phyloP scores from a whole-genome alignment of 1,139 yeast genomes.

The Arxiozyma slooffiae region DNA sequence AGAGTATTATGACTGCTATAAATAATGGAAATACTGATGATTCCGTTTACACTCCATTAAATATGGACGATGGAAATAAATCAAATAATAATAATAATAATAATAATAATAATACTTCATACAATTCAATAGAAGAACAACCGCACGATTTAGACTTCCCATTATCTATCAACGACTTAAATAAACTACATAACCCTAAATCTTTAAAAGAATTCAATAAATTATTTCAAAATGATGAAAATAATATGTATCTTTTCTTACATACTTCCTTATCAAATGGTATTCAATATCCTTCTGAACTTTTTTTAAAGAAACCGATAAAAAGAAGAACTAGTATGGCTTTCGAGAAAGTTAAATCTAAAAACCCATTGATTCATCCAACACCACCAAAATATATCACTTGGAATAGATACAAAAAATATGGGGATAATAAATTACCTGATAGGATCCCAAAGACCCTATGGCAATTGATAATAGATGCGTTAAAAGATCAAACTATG shows the following conservation, averaged over 20 bases:
- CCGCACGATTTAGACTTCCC: slow-evolving; percentile 1
- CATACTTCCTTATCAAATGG: slow-evolving; percentile 40
- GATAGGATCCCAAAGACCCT: slow-evolving; percentile 59
- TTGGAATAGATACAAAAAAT: slow-evolving; percentile 35
- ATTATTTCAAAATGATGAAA: slow-evolving; percentile 13
- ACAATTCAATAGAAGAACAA: not conserved
- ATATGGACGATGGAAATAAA: not conserved
- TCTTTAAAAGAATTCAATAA: slow-evolving; percentile 22
- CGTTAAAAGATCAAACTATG: slow-evolving; percentile 84
- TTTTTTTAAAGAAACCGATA: slow-evolving; percentile 10
- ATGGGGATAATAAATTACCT: slow-evolving; percentile 67
- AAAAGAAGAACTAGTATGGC: not conserved
- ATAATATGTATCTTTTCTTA: slow-evolving; percentile 26
- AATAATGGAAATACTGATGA: not conserved
- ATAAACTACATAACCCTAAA: slow-evolving; percentile 32
- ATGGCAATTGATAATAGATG: slow-evolving; percentile 61
- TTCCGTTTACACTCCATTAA: not conserved
- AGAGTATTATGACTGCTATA: not conserved
- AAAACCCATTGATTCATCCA: not conserved
- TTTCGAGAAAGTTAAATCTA: not conserved
- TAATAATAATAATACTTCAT: not conserved
- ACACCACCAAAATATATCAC: slow-evolving; percentile 13
- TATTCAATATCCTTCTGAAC: slow-evolving; percentile 23
- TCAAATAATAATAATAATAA: not conserved
- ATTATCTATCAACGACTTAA: slow-evolving; percentile 14